Evolutionary conservation across 2,329 filamentous ascomycete genomes (phyloP).

Genomic region (Seiridium unicorne): DNA sequence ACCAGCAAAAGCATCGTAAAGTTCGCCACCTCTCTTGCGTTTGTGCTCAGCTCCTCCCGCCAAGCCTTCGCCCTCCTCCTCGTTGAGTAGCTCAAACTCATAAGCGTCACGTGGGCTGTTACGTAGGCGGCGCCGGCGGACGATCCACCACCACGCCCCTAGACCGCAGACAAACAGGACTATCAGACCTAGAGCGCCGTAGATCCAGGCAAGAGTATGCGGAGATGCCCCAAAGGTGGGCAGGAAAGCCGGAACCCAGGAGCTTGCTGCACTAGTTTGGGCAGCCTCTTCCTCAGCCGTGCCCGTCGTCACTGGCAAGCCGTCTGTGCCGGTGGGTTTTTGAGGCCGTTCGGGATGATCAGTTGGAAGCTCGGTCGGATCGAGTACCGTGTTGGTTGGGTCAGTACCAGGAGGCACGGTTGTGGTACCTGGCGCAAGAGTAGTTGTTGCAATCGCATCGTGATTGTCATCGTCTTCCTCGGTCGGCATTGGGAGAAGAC

Average conservation of each 20-base stretch:
- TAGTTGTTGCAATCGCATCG: conserved; percentile 52
- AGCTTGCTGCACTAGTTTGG: conserved; percentile 43
- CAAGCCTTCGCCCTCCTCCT: conserved; percentile 67
- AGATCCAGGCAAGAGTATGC: conserved; percentile 91
- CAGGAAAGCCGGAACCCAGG: conserved; percentile 81
- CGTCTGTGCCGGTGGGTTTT: conserved; percentile 36
- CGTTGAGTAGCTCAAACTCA: conserved; percentile 90
- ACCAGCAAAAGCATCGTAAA: conserved; percentile 97
- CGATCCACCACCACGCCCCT: conserved; percentile 77
- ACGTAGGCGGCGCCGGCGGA: conserved; percentile 72
- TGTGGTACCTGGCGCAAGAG: conserved; percentile 59
- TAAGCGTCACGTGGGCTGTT: conserved; percentile 79
- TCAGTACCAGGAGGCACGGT: conserved; percentile 46
- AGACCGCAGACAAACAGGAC: conserved; percentile 78
- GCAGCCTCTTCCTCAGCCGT: conserved; percentile 30
- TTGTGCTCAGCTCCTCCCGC: conserved; percentile 43
- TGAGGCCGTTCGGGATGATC: conserved; percentile 65
- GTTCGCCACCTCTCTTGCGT: conserved; percentile 71
- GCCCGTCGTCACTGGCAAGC: conserved; percentile 26
- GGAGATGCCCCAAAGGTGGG: conserved; percentile 88
- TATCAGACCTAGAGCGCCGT: conserved; percentile 80
- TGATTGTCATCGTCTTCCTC: conserved; percentile 83
- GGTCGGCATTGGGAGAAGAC: conserved; percentile 75
- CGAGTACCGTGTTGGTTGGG: conserved; percentile 40
- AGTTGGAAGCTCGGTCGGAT: conserved; percentile 43